Evolutionary conservation across 371 early-diverging fungal genomes (phyloP).

Genomic region (Saksenaea oblongispora): DNA sequence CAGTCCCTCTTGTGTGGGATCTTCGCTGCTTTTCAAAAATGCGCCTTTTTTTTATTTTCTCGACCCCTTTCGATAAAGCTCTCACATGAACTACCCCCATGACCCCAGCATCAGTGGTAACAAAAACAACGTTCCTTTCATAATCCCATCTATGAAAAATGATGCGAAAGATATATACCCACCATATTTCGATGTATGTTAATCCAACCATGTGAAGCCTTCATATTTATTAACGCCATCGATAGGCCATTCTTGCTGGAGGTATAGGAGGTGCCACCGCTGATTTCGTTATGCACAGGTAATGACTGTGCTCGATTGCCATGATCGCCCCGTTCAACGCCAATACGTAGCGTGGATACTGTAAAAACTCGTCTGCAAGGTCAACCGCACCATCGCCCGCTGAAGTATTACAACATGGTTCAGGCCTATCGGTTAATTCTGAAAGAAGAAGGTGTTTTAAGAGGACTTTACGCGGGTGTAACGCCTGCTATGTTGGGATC

Average conservation of each 20-base stretch:
- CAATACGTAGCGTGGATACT: slow-evolving; percentile 62
- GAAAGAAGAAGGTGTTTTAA: slow-evolving; percentile 67
- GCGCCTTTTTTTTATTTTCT: not conserved
- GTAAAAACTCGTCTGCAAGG: slow-evolving; percentile 80
- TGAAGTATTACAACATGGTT: slow-evolving; percentile 65
- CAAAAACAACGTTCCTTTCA: slow-evolving; percentile 5
- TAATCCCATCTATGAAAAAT: slow-evolving; percentile 27
- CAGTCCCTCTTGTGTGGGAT: too few species aligned
- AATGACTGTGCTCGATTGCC: slow-evolving; percentile 2
- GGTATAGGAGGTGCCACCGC: slow-evolving; percentile 73
- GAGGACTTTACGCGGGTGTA: slow-evolving; percentile 76
- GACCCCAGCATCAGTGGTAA: not conserved
- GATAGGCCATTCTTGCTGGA: slow-evolving; percentile 67
- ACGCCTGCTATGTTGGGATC: slow-evolving; percentile 79
- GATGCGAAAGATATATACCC: slow-evolving; percentile 40
- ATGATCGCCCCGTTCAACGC: not conserved
- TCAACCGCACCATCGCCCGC: slow-evolving; percentile 55
- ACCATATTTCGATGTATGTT: slow-evolving; percentile 49
- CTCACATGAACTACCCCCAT: not conserved
- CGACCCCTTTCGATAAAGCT: not conserved
- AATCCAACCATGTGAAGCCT: not conserved
- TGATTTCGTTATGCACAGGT: slow-evolving; percentile 79
- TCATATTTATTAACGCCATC: not conserved
- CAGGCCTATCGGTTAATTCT: slow-evolving; percentile 67
- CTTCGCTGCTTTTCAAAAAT: too few species aligned